A percentile compares a stretch with the other conserved stretches of the same genome.
These are phyloP conservation scores for Pseudopyricularia javanii DNA, from an alignment of 2,329 filamentous ascomycete genomes.

Conservation along the genomic window DNA sequence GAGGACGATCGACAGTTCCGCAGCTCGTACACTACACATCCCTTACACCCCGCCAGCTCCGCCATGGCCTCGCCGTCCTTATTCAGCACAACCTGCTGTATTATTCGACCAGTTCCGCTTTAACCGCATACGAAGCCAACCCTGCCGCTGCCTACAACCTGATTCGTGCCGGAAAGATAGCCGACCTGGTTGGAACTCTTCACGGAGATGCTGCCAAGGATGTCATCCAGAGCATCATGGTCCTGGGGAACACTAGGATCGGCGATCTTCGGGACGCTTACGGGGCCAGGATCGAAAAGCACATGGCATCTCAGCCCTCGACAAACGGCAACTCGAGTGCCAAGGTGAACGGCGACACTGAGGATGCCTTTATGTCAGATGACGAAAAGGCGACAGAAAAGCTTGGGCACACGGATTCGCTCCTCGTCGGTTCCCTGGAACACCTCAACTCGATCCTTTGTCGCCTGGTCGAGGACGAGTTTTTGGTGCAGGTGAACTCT, in stretches of 20 bases:
- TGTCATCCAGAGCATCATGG: constrained; percentile 62
- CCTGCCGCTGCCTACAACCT: constrained; percentile 69
- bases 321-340: constrained; percentile 2
- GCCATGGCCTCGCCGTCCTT: constrained; percentile 70
- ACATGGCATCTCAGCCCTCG: constrained; percentile 5
- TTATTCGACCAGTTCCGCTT: constrained; percentile 39
- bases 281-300: constrained; percentile 18
- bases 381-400: constrained; percentile 12
- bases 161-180: constrained; percentile 67
- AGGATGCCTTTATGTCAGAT: constrained; percentile 5
- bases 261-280: constrained; percentile 58
- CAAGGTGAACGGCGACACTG: constrained; percentile 4
- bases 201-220: constrained; percentile 65
- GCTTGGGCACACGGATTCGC: constrained; percentile 17
- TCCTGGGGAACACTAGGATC: constrained; percentile 65
- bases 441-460: constrained; percentile 38
- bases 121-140: constrained; percentile 68
- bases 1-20: constrained; percentile 62
- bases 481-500: constrained; percentile 51
- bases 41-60: constrained; percentile 62
- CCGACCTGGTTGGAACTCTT: constrained; percentile 60
- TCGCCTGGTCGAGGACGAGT: constrained; percentile 49
- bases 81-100: constrained; percentile 81
- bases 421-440: constrained; percentile 27
- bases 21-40: constrained; percentile 61